These are phyloP conservation scores for Rubroboletus pulcherrimus DNA, from an alignment of 768 basidiomycete species.

Conservation along the genomic window DNA sequence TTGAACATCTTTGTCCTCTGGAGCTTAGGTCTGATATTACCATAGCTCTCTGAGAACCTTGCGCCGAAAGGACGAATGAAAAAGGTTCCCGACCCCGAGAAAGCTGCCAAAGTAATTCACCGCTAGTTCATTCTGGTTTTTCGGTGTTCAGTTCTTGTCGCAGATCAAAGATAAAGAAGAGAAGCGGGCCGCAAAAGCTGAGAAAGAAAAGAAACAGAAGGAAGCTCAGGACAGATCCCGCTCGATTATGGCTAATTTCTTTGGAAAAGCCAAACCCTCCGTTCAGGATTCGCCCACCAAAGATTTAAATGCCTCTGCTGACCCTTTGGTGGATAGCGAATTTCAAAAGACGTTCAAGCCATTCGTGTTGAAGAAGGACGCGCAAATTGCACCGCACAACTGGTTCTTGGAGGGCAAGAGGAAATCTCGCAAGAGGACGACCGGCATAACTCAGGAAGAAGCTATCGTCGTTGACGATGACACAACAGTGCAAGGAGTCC, in stretches of 20 bases:
- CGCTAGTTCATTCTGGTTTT: neutral
- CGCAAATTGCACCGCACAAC: conserved; percentile 67
- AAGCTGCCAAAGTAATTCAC: conserved; percentile 31
- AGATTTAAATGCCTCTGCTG: conserved; percentile 24
- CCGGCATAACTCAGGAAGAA: conserved; percentile 33
- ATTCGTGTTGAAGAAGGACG: conserved; percentile 74
- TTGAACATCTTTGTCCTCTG: neutral
- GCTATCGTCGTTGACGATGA: conserved; percentile 60
- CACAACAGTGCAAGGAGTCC: conserved; percentile 8
- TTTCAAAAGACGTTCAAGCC: conserved; percentile 77
- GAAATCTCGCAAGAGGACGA: conserved; percentile 17
- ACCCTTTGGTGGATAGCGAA: conserved; percentile 48
- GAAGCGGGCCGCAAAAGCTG: conserved; percentile 63
- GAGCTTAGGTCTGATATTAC: neutral
- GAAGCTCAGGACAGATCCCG: conserved; percentile 71
- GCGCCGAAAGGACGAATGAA: conserved; percentile 40
- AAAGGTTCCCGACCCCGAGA: conserved; percentile 54
- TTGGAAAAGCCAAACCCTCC: conserved; percentile 55
- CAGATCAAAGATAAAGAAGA: conserved; percentile 70
- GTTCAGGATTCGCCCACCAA: conserved; percentile 22
- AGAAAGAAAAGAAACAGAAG: conserved; percentile 68
- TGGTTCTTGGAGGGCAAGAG: conserved; percentile 48
- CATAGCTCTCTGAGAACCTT: conserved; percentile 24
- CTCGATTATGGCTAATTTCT: conserved; percentile 75
- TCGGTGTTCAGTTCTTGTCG: neutral